Base-by-base conservation (phyloP, 1,284 basidiomycete genomes). In the Pholiota adiposa region DNA sequence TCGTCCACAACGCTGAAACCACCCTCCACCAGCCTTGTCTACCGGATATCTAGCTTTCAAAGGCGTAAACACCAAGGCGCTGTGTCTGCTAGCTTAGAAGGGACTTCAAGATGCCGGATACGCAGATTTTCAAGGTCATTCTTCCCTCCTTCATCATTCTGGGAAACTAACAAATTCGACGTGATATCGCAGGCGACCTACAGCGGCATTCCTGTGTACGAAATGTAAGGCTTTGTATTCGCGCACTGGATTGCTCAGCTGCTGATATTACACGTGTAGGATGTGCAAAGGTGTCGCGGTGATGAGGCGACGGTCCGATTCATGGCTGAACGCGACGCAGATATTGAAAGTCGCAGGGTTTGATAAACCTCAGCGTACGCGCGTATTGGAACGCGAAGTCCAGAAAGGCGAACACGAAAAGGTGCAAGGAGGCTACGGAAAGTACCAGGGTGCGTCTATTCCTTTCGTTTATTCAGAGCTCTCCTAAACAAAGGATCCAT, bases 391-490 rank as follows among this genome's bases (percentile, higher is more conserved):
- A 75, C 88, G 97, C 65, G 97, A 99, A 78, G 90, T 99, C 2
- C 97, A 99, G 75, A 98, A 98, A 76, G 97, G 96, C 25, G 92
- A 95, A 67, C 97, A 99, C 75, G 97, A 99, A 77, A 99, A 99
- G 76, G 96, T 99, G 0, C 97, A 99, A 75, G 97, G 97, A 34
- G 97, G 97, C 0, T 99, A 99, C 76, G 97, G 97, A 67, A 99
- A 99, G 78, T 99, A 98, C 75, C 97, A 99, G 84, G 97, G 96
- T 96, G 63, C 63, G 87, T 58, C 50, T 33, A 27, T 41, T 40
- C 38, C 33, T 46, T 27, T 36, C 56, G 52, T 33, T 51, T 27
- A 46, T 29, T 18, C 14, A 31, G 9, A 31, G 18, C 51, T 54
- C 48, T 56, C 54, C 27, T 54, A 41, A 33, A 63, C 60, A 57